Conservation (phyloP, 352 stramenopile species). For the Phytopythium kandeliae region DNA sequence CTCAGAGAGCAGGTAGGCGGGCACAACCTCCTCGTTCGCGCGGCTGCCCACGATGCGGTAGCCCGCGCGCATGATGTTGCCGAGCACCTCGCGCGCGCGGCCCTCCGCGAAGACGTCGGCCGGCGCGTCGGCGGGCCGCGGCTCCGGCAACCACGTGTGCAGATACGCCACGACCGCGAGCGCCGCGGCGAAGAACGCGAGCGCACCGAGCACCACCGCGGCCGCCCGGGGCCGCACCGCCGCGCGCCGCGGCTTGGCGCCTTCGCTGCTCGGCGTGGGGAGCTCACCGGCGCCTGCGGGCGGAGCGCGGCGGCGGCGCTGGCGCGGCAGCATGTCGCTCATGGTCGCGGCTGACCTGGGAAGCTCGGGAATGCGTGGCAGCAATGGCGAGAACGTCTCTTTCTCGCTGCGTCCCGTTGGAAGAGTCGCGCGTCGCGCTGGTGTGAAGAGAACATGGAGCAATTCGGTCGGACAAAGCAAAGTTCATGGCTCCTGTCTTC, state of each 20-base stretch:
- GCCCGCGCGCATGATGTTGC: conserved; percentile 67
- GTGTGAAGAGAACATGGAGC: no score
- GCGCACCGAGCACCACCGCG: conserved; percentile 29
- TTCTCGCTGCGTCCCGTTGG: no score
- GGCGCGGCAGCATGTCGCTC: not conserved
- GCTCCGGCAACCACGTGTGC: conserved; percentile 51
- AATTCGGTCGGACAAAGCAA: no score
- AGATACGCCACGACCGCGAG: conserved; percentile 30
- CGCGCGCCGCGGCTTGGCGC: not conserved
- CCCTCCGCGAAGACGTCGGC: conserved; percentile 40
- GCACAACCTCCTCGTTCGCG: conserved; percentile 64
- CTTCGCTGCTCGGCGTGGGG: not conserved
- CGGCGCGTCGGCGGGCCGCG: conserved; percentile 30
- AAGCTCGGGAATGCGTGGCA: no score
- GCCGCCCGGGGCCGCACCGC: not conserved
- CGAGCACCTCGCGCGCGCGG: conserved; percentile 48
- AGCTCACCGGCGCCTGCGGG: no score
- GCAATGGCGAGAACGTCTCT: no score
- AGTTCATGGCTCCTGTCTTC: no score
- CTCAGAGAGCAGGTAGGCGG: conserved; percentile 45
- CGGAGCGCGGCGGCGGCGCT: not conserved
- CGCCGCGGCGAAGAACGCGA: conserved; percentile 34
- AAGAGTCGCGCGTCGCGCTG: no score
- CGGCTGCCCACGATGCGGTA: conserved; percentile 57
- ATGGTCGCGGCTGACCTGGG: not conserved